Base-by-base conservation (phyloP, 2,329 filamentous ascomycete genomes). In the Fusarium bactridioides region DNA sequence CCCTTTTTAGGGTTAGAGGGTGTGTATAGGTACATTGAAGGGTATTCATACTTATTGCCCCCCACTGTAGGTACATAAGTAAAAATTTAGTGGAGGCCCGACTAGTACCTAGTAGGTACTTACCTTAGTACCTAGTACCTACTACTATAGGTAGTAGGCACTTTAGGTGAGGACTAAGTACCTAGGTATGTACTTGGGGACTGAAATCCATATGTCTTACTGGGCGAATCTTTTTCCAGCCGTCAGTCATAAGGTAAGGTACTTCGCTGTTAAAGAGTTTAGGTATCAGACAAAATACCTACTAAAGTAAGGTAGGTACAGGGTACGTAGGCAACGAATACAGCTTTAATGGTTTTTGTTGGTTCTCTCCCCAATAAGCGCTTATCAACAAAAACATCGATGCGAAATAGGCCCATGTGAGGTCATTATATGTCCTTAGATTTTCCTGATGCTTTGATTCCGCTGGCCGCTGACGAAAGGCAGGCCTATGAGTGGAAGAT, bases 401-500 rank as follows among this genome's bases (percentile, higher is more conserved):
- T 31, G 15, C 15, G n/a, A 23, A 23, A 23, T 12, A 50, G 11
- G 21, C 21, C 15, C 7, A 31, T 48, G n/a, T 31, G 19, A 48
- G 15, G 27, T n/a, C 31, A 31, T 48, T 48, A n/a, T 15, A 29
- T n/a, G n/a, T n/a, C 19, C 21, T 29, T n/a, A 12, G 27, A 31
- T 15, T 48, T 48, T 33, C 21, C 18, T 16, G 12, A 37, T 38
- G 25, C 16, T 16, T 9, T 37, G 19, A 16, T 23, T 40, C 19
- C 10, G 18, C n/a, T 15, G 29, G 27, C 47, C 61, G 73, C 74
- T 77, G 76, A 76, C 69, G 64, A 77, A 72, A 65, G 54, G 61
- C 66, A 70, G 67, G 60, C 53, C 58, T 65, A 59, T 68, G 51
- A 73, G 56, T 76, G 75, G 75, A 60, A 65, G 41, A 60, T 21